Conservation (phyloP, 2,329 filamentous ascomycete genomes). For the Aspergillus sergii region DNA sequence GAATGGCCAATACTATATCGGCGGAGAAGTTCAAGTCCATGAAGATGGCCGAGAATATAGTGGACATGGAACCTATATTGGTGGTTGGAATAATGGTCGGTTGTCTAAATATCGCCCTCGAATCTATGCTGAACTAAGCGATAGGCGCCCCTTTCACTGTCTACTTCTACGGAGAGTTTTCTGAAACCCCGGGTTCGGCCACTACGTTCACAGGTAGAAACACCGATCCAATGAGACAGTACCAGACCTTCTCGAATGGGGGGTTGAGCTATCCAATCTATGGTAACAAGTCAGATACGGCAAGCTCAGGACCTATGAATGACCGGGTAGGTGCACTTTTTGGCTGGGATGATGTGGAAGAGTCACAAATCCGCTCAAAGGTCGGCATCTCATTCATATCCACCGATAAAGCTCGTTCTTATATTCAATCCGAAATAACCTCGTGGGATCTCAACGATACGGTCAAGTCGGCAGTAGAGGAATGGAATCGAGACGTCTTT, state of each 20-base stretch:
- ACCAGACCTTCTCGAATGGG: constrained; percentile 59
- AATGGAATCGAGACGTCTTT: constrained; percentile 62
- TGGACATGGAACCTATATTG: constrained; percentile 52
- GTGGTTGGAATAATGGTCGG: constrained; percentile 48
- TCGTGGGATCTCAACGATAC: constrained; percentile 62
- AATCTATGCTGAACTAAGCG: constrained; percentile 4
- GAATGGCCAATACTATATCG: constrained; percentile 47
- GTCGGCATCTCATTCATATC: constrained; percentile 72
- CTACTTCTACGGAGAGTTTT: constrained; percentile 51
- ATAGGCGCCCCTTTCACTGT: constrained; percentile 43
- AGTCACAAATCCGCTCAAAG: constrained; percentile 58
- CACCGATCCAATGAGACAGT: constrained; percentile 38
- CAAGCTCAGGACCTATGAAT: constrained; percentile 56
- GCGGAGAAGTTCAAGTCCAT: constrained; percentile 42
- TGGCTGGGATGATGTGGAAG: constrained; percentile 57
- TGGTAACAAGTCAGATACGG: constrained; percentile 53
- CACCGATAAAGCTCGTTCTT: constrained; percentile 62
- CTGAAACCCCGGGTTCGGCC: constrained; percentile 34
- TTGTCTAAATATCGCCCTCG: not conserved
- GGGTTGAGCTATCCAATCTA: constrained; percentile 58
- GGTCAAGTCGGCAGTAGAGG: constrained; percentile 53
- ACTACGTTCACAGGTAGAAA: constrained; percentile 42
- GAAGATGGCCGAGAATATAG: constrained; percentile 45
- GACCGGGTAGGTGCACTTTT: constrained; percentile 63
- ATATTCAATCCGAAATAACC: constrained; percentile 67